These are phyloP conservation scores for Nicotiana benthamiana DNA, from an alignment of 257 asterid species.

Conservation along the genomic window DNA sequence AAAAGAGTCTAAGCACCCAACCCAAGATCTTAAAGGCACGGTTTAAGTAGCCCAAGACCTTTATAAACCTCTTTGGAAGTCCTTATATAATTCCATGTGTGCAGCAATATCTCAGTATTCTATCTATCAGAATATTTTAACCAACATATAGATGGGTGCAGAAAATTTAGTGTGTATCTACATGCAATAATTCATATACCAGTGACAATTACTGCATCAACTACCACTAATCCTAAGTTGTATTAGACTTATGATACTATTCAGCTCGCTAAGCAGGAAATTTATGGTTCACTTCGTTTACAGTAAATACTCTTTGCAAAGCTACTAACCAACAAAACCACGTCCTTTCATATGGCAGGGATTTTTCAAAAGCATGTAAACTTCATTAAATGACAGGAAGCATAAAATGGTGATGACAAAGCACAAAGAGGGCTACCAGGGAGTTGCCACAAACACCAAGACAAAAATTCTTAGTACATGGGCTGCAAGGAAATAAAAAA, in stretches of 20 bases:
- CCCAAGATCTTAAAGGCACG: not conserved
- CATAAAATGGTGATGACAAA: not conserved
- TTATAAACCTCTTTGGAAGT: not conserved
- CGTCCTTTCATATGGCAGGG: not conserved
- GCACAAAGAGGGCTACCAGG: not conserved
- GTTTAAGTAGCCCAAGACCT: not conserved
- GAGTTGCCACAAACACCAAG: not conserved
- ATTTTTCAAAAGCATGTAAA: not conserved
- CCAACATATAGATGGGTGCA: not conserved
- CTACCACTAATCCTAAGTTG: not conserved
- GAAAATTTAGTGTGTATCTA: not conserved
- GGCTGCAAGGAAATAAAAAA: not conserved
- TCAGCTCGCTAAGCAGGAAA: not conserved
- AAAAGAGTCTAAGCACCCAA: not conserved
- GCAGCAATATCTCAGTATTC: not conserved
- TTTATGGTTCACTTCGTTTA: not conserved
- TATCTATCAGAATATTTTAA: not conserved
- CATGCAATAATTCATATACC: not conserved
- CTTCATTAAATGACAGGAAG: not conserved
- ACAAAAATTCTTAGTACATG: not conserved
- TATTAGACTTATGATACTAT: not conserved
- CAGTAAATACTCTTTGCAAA: not conserved
- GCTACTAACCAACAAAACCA: not conserved
- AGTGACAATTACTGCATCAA: not conserved
- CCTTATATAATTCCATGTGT: not conserved